Conservation (phyloP, 2,329 filamentous ascomycete genomes). For the Fusarium tanahbumbuense region DNA sequence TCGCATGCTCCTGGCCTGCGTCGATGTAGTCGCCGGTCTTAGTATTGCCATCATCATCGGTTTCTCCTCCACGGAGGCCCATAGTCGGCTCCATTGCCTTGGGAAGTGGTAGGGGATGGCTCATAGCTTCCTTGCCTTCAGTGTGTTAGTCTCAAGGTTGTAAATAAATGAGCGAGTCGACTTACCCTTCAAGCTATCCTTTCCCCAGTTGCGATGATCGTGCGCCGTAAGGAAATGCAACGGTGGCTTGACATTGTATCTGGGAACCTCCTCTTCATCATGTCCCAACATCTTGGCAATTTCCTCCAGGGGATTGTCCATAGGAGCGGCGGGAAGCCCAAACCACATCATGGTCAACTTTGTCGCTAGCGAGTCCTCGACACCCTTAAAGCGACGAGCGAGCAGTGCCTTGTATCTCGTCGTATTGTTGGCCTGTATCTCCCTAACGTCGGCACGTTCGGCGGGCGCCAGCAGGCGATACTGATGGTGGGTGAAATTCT, state of each 20-base stretch:
- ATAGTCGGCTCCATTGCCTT: constrained; percentile 5
- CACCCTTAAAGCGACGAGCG: constrained; percentile 46
- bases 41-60: no score
- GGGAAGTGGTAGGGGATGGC: constrained; percentile 11
- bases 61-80: constrained; percentile 34
- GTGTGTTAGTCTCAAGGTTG: neutral
- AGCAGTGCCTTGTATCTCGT: constrained; percentile 49
- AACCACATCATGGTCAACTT: constrained; percentile 62
- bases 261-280: constrained; percentile 20
- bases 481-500: constrained; percentile 52
- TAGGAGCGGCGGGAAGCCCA: constrained; percentile 58
- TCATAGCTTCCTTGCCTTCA: constrained; percentile 21
- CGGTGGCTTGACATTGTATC: constrained; percentile 42
- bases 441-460: constrained; percentile 44
- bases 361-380: constrained; percentile 48
- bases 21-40: constrained; percentile 12
- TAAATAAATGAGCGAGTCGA: accelerated
- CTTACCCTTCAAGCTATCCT: constrained; percentile 41
- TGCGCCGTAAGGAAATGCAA: constrained; percentile 51
- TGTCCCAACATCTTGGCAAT: constrained; percentile 36
- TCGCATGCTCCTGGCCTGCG: neutral
- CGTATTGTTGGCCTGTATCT: constrained; percentile 49
- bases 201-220: constrained; percentile 48
- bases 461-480: constrained; percentile 48
- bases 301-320: constrained; percentile 41